Evolutionary conservation across 2,329 filamentous ascomycete species (phyloP).

Genomic region (Fusarium coffeatum): DNA sequence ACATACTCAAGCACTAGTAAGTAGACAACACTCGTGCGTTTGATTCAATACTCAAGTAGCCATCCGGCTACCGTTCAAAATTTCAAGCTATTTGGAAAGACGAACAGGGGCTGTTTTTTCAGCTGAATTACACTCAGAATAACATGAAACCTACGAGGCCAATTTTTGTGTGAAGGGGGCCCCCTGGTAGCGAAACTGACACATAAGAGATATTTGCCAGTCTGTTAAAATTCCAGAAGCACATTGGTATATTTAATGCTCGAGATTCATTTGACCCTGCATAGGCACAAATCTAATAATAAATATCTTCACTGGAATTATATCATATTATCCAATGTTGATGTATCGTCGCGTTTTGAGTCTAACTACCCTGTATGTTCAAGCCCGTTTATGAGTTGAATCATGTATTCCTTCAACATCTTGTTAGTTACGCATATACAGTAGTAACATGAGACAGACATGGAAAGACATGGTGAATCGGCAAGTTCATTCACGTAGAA

Average conservation of each 20-base stretch:
- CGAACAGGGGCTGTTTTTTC: too few relatives aligned
- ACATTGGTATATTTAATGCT: background rate
- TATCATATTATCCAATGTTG: background rate
- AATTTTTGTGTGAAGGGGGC: too few relatives aligned
- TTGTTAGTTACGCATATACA: background rate
- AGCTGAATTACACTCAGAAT: too few relatives aligned
- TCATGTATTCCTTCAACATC: background rate
- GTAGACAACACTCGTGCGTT: background rate
- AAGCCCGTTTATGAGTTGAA: background rate
- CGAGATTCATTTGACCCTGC: fast-evolving
- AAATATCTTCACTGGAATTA: background rate
- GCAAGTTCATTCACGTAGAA: background rate
- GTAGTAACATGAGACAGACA: fast-evolving
- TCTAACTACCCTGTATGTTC: background rate
- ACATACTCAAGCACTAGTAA: too few relatives aligned
- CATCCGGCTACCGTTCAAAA: background rate
- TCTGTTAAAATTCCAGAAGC: too few relatives aligned
- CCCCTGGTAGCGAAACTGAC: too few relatives aligned
- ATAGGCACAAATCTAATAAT: background rate
- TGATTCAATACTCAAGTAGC: background rate
- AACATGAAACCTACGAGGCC: too few relatives aligned
- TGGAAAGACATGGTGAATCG: background rate
- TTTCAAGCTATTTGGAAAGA: background rate
- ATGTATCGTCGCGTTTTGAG: background rate
- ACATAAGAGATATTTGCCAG: too few relatives aligned